Conservation (phyloP, 257 asterid genomes). For the Ilex aquifolium region DNA sequence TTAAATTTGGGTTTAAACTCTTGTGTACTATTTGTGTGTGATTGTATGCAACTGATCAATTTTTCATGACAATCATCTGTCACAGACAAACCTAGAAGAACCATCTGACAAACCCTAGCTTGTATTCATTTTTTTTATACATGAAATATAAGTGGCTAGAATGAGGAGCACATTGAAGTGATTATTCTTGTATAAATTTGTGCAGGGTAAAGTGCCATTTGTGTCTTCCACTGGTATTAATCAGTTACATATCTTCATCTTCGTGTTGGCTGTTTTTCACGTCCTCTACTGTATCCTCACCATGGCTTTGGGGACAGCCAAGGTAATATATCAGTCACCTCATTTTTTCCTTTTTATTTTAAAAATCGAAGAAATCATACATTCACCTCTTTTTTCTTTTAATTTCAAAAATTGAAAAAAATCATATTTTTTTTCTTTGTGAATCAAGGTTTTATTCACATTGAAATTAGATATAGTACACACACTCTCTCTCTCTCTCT, state of each 20-base stretch:
- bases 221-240: not conserved
- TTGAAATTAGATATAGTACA: too few species aligned
- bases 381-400: not conserved
- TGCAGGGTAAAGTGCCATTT: constrained; percentile 1
- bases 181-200: not conserved
- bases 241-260: not conserved
- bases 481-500: too few species aligned
- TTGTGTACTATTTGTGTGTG: too few species aligned
- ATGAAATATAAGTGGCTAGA: too few species aligned
- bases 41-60: too few species aligned
- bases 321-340: not conserved
- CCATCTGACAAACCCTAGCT: too few species aligned
- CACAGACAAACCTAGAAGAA: too few species aligned
- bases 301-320: not conserved
- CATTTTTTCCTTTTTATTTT: not conserved
- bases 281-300: not conserved
- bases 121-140: too few species aligned
- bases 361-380: too few species aligned
- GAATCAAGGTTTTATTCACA: too few species aligned
- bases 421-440: not conserved
- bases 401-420: not conserved
- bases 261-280: not conserved
- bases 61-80: too few species aligned
- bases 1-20: too few species aligned
- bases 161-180: not conserved